phyloP scores from a whole-genome alignment of 306 rosid species.

The Begonia loranthoides region DNA sequence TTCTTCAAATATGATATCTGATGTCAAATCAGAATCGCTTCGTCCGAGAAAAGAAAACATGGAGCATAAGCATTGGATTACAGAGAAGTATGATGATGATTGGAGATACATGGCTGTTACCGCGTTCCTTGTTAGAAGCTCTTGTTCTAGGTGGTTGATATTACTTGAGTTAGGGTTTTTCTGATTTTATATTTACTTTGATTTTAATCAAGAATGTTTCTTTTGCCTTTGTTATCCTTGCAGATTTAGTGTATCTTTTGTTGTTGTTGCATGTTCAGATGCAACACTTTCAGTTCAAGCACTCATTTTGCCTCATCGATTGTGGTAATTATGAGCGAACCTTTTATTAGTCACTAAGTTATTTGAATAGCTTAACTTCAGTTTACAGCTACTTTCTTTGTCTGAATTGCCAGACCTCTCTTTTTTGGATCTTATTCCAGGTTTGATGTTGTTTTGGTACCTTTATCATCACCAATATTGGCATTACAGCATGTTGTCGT shows the following conservation, averaged over 20 bases:
- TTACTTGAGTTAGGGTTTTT: conserved; percentile 10
- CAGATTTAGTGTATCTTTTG: conserved; percentile 90
- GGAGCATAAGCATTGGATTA: conserved; percentile 16
- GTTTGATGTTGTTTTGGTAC: conserved; percentile 78
- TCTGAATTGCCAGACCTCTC: neutral
- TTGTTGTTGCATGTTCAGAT: conserved; percentile 81
- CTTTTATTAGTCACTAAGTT: neutral
- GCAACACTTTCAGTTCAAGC: conserved; percentile 77
- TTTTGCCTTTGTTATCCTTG: conserved; percentile 10
- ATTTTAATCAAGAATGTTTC: conserved; percentile 3
- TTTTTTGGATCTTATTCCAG: conserved; percentile 24
- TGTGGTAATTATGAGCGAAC: conserved; percentile 41
- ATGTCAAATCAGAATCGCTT: conserved; percentile 20
- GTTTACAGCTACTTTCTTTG: neutral
- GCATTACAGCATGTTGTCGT: conserved; percentile 63
- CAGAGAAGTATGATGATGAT: conserved; percentile 71
- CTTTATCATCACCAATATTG: conserved; percentile 70
- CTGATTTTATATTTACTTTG: conserved; percentile 10
- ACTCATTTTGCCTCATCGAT: conserved; percentile 66
- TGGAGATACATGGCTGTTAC: conserved; percentile 97
- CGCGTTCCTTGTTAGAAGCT: conserved; percentile 70
- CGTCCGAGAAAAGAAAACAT: conserved; percentile 24
- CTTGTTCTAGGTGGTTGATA: conserved; percentile 54
- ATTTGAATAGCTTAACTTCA: no score
- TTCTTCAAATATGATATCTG: conserved; percentile 17